These are phyloP conservation scores for Ceriops zippeliana DNA, from an alignment of 345 rosid species.

Conservation along the genomic window DNA sequence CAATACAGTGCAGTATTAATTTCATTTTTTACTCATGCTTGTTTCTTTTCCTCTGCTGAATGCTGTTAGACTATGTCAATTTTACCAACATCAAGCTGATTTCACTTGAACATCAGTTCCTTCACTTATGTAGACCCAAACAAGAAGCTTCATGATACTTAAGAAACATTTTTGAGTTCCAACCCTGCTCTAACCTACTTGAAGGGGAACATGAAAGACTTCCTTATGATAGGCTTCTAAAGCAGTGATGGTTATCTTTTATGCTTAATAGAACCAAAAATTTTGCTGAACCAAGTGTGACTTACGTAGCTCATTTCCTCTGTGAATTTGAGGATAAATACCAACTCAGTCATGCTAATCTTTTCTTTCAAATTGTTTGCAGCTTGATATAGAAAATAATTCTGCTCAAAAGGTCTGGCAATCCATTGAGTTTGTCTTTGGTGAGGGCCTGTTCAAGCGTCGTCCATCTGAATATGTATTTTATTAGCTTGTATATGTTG, in stretches of 20 bases:
- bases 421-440: slow-evolving; percentile 77
- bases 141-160: too few species aligned
- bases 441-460: slow-evolving; percentile 43
- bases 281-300: not conserved
- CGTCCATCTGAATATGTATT: slow-evolving; percentile 1
- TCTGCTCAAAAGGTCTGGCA: slow-evolving; percentile 89
- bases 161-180: too few species aligned
- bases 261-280: not conserved
- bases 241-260: not conserved
- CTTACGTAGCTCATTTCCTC: not conserved
- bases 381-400: slow-evolving; percentile 93
- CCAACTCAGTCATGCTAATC: slow-evolving; percentile 12
- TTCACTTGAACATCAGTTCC: too few species aligned
- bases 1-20: too few species aligned
- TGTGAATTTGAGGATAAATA: not conserved
- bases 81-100: too few species aligned
- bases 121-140: too few species aligned
- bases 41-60: too few species aligned
- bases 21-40: too few species aligned
- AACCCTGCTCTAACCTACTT: too few species aligned
- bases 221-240: not conserved
- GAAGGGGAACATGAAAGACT: too few species aligned
- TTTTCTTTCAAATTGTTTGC: slow-evolving; percentile 21
- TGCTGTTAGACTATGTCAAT: too few species aligned
- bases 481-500: not conserved